Base-by-base conservation (phyloP, 768 basidiomycete genomes). In the Russula ochroleuca region DNA sequence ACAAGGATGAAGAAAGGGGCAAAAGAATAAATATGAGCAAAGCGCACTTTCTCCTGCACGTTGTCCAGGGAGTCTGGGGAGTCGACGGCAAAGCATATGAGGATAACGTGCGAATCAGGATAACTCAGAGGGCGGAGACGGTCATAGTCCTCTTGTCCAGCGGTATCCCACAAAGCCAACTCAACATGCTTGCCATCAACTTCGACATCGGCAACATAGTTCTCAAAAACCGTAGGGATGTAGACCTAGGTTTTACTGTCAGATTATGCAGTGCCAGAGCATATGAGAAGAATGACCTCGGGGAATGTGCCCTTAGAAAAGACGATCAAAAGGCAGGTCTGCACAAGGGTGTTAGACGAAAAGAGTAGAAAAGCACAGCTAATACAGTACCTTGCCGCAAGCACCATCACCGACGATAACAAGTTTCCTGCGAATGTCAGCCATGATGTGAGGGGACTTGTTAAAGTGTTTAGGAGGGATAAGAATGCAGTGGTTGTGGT, bases 321-420 rank as follows among this genome's bases (percentile, higher is more conserved):
- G 73, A 96, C 94, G 72, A 95, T 95, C 79, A 96, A 84, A 73
- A 95, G 62, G 56, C 68, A 68, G 49, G 68, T 68, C 68, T 68
- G 62, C 1, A 50, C 21, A 4, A 31, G 40, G 41, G 33, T 28
- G 28, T 51, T 50, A 62, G 60, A 19, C 49, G 10, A 50, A 38
- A 38, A 43, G 33, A n/a, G n/a, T 15, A 31, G 35, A 47, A 54
- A n/a, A 31, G 23, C 1, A 35, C 9, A 21, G 33, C 3, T 31
- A 23, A 19, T 25, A 33, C 69, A 70, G 55, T 43, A 90, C 90
- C 90, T 94, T 94, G 79, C 92, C 93, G 71, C 92, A 95, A 78
- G 92, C 93, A 84, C 94, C 94, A 80, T 96, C 94, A 76, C 95
- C 95, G 70, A 98, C 95, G 76, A 98, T 97, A 76, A 98, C 95